Conservation (phyloP, 768 basidiomycete species). For the Pleurotus platypus region DNA sequence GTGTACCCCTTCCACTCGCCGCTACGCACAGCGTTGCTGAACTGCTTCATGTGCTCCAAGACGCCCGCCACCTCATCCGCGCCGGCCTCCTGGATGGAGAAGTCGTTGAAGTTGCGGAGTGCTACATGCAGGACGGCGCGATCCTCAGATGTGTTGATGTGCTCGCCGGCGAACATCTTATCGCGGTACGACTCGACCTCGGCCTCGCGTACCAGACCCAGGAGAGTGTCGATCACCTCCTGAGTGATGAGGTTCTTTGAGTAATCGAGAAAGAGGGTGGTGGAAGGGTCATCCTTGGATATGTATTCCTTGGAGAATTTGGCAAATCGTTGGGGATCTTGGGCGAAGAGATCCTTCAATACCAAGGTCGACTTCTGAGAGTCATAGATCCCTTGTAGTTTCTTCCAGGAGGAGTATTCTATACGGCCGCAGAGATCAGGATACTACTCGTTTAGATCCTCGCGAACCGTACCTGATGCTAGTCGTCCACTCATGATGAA, state of each 20-base stretch:
- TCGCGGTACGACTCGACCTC: slow-evolving; percentile 80
- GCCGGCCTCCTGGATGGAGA: slow-evolving; percentile 76
- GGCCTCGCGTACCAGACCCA: slow-evolving; percentile 83
- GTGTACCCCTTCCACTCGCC: slow-evolving; percentile 98
- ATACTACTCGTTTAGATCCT: neutral
- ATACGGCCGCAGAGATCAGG: slow-evolving; percentile 5
- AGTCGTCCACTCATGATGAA: slow-evolving; percentile 56
- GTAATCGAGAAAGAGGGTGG: slow-evolving; percentile 90
- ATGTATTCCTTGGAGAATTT: slow-evolving; percentile 81
- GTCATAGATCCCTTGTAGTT: slow-evolving; percentile 83
- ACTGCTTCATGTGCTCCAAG: slow-evolving; percentile 87
- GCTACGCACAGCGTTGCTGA: slow-evolving; percentile 78
- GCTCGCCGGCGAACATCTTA: slow-evolving; percentile 92
- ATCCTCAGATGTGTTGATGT: slow-evolving; percentile 98
- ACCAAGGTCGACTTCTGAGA: slow-evolving; percentile 67
- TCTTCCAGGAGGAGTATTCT: slow-evolving; percentile 92
- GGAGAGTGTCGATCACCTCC: slow-evolving; percentile 73
- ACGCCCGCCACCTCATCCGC: slow-evolving; percentile 81
- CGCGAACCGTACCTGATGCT: slow-evolving; percentile 44
- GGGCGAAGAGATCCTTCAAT: slow-evolving; percentile 89
- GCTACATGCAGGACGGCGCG: slow-evolving; percentile 96
- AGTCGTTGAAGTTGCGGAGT: slow-evolving; percentile 75
- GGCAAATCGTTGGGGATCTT: slow-evolving; percentile 82
- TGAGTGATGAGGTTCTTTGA: slow-evolving; percentile 95
- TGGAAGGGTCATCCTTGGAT: slow-evolving; percentile 58